Evolutionary conservation across 1,284 basidiomycete genomes (phyloP), one percentile per base, ranked within the genome.

Genomic region (Sanghuangporus sanghuang): DNA sequence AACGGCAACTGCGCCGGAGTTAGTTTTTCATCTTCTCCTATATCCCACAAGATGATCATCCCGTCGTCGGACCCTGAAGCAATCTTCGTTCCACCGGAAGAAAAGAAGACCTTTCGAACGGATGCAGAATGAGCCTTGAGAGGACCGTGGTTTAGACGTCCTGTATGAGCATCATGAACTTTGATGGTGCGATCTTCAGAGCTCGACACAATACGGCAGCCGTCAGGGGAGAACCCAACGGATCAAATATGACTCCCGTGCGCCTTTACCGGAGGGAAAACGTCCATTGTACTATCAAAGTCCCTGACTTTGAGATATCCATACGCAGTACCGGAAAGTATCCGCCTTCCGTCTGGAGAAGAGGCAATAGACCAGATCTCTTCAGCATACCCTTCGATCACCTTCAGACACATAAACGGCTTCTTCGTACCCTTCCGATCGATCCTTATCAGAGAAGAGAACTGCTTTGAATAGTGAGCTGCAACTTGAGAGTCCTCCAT

Each of bases 111-210:
- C 27, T 27, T 27, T n/a, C 36, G 36, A 38, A 54, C 48, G 9
- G 18, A 6, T 7, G 6, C 11, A 16, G 5, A 6, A 52, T 52
- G 49, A 6, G 7, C 49, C 11, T 8, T 67, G 60, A 79, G 74
- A 12, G 74, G 68, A 58, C 74, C 71, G 53, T 67, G 27, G 21
- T 32, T 52, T 6, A 27, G 8, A 7, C 23, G 18, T 8, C 39
- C 40, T 6, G 8, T 35, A 6, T 52, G 8, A 12, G 49, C 54
- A 46, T 67, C 48, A 66, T 63, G 67, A 2, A 67, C 58, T 39
- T 65, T 57, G 49, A 67, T 52, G 16, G 62, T 67, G 2, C 36
- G 14, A 48, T 67, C 66, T 40, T 40, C 14, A 35, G 66, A 64
- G n/a, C 66, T 62, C 35, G 66, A 67, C 8, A 64, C 57, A 38